These are phyloP conservation scores for Penicillium sp. DNA, from an alignment of 2,329 filamentous ascomycete species.

Conservation along the genomic window DNA sequence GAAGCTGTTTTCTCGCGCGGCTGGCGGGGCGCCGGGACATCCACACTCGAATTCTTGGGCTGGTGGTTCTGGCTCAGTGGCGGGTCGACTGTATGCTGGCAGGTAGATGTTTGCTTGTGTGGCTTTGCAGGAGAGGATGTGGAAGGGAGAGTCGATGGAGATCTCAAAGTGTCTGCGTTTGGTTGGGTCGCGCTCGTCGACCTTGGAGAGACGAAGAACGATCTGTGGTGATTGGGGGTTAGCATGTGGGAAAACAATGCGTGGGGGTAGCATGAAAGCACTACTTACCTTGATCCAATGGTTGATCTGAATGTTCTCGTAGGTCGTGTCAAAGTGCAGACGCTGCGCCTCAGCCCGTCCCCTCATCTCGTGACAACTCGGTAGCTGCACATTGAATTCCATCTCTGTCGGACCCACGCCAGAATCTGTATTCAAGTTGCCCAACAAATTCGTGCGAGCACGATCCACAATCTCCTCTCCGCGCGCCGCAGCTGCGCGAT, in stretches of 20 bases:
- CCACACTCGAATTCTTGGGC: constrained; percentile 64
- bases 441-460: constrained; percentile 70
- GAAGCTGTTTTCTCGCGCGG: constrained; percentile 28
- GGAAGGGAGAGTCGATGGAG: constrained; percentile 93
- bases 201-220: constrained; percentile 85
- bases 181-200: constrained; percentile 73
- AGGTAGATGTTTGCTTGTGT: constrained; percentile 85
- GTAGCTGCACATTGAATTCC: constrained; percentile 90
- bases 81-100: constrained; percentile 71
- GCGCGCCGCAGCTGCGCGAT: constrained; percentile 56
- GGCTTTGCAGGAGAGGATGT: constrained; percentile 89
- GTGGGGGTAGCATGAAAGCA: too few species aligned
- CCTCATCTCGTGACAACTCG: constrained; percentile 81
- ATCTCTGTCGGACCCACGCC: constrained; percentile 89
- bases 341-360: constrained; percentile 66
- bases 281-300: constrained; percentile 88
- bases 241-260: constrained; percentile 7
- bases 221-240: constrained; percentile 58
- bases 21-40: constrained; percentile 65
- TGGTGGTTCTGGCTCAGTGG: constrained; percentile 51
- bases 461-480: constrained; percentile 57
- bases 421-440: constrained; percentile 73
- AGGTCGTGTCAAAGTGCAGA: constrained; percentile 88
- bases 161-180: constrained; percentile 92
- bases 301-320: constrained; percentile 89